phyloP scores from a whole-genome alignment of 2,329 filamentous ascomycete genomes.

The Monosporascus cannonballus region DNA sequence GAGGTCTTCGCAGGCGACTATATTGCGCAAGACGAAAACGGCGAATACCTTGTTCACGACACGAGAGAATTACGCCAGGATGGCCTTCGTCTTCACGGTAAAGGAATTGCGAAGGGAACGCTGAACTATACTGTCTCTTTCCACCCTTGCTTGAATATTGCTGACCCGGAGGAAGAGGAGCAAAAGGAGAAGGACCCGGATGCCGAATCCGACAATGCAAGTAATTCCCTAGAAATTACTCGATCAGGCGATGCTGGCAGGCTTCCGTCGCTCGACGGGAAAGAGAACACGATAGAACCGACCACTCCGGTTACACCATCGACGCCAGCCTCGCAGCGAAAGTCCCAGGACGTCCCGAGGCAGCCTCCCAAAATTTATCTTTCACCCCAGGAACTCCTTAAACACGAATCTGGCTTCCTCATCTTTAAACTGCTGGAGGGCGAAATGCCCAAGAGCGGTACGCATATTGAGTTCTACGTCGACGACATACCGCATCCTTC shows the following conservation, averaged over 20 bases:
- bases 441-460: constrained; percentile 70
- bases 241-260: constrained; percentile 37
- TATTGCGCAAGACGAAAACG: constrained; percentile 68
- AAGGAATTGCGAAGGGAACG: constrained; percentile 68
- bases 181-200: constrained; percentile 34
- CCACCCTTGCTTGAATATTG: constrained; percentile 80
- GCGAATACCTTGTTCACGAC: constrained; percentile 75
- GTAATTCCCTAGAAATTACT: constrained; percentile 26
- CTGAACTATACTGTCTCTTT: constrained; percentile 82
- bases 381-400: constrained; percentile 70
- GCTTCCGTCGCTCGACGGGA: constrained; percentile 32
- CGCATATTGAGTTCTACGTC: constrained; percentile 80
- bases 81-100: constrained; percentile 67
- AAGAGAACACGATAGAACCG: constrained; percentile 19
- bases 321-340: constrained; percentile 30
- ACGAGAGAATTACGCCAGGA: constrained; percentile 62
- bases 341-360: constrained; percentile 46
- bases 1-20: constrained; percentile 77
- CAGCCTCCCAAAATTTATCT: constrained; percentile 71
- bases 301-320: constrained; percentile 30
- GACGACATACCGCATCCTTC: constrained; percentile 93
- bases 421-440: constrained; percentile 93
- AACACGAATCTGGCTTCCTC: constrained; percentile 85
- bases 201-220: constrained; percentile 17
- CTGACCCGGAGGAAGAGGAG: constrained; percentile 84